Evolutionary conservation across 164 flowering plant species (phyloP).

Genomic region (Houttuynia cordata): DNA sequence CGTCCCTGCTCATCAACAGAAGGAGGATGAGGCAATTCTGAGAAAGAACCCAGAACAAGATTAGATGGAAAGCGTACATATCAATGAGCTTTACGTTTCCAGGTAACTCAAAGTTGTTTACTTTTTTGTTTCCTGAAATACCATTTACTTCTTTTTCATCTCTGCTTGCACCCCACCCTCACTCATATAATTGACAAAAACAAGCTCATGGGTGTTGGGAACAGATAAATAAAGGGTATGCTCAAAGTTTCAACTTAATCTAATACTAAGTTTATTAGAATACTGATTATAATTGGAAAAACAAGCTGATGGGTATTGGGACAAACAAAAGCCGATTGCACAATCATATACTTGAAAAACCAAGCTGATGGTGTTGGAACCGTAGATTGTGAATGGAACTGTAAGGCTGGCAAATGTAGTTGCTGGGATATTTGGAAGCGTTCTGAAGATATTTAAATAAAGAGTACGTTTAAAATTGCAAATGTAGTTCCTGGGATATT

Average conservation of each 20-base stretch:
- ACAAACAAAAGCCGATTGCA: too few species aligned
- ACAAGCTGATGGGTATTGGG: too few species aligned
- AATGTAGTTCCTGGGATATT: too few species aligned
- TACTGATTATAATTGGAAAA: too few species aligned
- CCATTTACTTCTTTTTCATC: neutral
- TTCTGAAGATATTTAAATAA: slow-evolving; percentile 17
- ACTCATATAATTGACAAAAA: too few species aligned
- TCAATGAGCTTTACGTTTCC: slow-evolving; percentile 29
- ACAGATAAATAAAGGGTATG: too few species aligned
- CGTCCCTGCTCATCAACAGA: neutral
- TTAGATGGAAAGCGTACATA: slow-evolving; percentile 32
- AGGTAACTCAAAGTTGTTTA: slow-evolving; percentile 8
- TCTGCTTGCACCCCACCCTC: neutral
- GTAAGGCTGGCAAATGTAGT: slow-evolving; percentile 28
- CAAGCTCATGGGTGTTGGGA: too few species aligned
- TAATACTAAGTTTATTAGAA: too few species aligned
- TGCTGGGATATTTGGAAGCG: slow-evolving; percentile 27
- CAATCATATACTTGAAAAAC: too few species aligned
- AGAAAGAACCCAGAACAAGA: slow-evolving; percentile 11
- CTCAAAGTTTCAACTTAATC: too few species aligned
- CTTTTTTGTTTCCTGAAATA: neutral
- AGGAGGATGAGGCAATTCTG: slow-evolving; percentile 8
- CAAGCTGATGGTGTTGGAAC: neutral
- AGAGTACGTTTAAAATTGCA: too few species aligned
- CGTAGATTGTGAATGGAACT: slow-evolving; percentile 30